Conservation (phyloP, 306 rosid genomes). For the Glycine soja region DNA sequence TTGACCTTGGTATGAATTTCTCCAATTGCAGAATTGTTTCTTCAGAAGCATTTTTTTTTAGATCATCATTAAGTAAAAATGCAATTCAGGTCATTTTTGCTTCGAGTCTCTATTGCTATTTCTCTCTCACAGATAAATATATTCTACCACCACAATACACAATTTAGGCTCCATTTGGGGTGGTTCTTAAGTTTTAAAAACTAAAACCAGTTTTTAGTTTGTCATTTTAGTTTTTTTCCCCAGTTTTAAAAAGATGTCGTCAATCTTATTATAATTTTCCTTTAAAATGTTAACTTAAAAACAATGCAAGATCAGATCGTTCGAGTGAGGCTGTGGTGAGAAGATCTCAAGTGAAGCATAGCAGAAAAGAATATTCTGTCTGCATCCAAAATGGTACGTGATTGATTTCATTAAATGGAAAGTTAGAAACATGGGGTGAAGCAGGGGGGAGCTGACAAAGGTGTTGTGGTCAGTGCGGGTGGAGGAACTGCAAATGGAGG, state of each 20-base stretch:
- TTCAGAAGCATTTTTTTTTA: slow-evolving; percentile 3
- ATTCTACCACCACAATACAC: slow-evolving; percentile 24
- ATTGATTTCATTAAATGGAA: neutral
- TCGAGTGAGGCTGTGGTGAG: neutral
- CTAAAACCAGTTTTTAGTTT: neutral
- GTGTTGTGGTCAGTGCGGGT: neutral
- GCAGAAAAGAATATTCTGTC: neutral
- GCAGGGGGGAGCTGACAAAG: neutral
- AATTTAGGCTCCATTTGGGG: neutral
- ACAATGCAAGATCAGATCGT: neutral
- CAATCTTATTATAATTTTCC: neutral
- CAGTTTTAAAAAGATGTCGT: neutral
- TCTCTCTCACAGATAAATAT: slow-evolving; percentile 22
- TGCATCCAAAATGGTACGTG: neutral
- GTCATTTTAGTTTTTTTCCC: neutral
- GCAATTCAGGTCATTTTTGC: slow-evolving; percentile 28
- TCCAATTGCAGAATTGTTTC: slow-evolving; percentile 15
- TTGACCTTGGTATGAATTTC: slow-evolving; percentile 12
- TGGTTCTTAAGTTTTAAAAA: neutral
- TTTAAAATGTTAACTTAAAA: neutral
- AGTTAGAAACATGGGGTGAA: neutral
- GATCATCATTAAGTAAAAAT: slow-evolving; percentile 16
- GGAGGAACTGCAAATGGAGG: neutral
- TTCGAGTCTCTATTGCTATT: slow-evolving; percentile 33
- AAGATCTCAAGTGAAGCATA: neutral